Evolutionary conservation across 2,329 filamentous ascomycete genomes (phyloP).

Genomic region (Tympanopsis confertula): DNA sequence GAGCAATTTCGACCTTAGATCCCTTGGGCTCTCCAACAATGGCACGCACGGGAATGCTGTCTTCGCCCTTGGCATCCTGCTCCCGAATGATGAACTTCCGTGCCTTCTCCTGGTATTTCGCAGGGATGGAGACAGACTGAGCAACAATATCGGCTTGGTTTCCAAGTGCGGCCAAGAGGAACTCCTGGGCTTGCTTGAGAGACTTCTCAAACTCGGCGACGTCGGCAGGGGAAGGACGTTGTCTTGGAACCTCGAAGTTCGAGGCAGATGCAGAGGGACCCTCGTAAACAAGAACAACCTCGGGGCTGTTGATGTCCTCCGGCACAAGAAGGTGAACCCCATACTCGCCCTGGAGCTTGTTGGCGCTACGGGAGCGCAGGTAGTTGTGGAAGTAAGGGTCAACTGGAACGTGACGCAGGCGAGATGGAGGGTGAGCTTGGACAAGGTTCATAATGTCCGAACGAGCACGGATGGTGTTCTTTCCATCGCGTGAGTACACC

Average conservation of each 20-base stretch:
- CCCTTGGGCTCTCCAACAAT: slow-evolving; percentile 17
- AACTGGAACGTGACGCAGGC: slow-evolving; percentile 27
- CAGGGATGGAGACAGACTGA: slow-evolving; percentile 15
- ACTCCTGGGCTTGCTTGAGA: slow-evolving; percentile 44
- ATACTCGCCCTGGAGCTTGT: slow-evolving; percentile 24
- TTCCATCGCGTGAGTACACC: no score
- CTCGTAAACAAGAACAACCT: slow-evolving; percentile 37
- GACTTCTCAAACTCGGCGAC: slow-evolving; percentile 41
- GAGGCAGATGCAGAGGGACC: slow-evolving; percentile 24
- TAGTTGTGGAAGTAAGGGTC: slow-evolving; percentile 35
- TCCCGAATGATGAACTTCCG: slow-evolving; percentile 10
- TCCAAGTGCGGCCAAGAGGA: slow-evolving; percentile 37
- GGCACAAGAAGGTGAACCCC: slow-evolving; percentile 34
- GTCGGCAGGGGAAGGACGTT: slow-evolving; percentile 40
- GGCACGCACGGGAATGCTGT: slow-evolving; percentile 5
- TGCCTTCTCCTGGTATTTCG: slow-evolving; percentile 11
- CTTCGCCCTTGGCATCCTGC: slow-evolving; percentile 9
- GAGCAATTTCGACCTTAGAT: slow-evolving; percentile 27
- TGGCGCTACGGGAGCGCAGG: slow-evolving; percentile 22
- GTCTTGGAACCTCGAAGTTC: slow-evolving; percentile 40
- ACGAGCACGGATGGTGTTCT: slow-evolving; percentile 31
- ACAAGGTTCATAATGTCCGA: slow-evolving; percentile 35
- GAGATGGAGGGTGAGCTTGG: slow-evolving; percentile 31
- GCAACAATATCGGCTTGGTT: slow-evolving; percentile 41
- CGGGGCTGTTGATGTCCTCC: slow-evolving; percentile 24